These are phyloP conservation scores for Triticum urartu DNA, from an alignment of 176 grass and related monocot species.

Conservation along the genomic window DNA sequence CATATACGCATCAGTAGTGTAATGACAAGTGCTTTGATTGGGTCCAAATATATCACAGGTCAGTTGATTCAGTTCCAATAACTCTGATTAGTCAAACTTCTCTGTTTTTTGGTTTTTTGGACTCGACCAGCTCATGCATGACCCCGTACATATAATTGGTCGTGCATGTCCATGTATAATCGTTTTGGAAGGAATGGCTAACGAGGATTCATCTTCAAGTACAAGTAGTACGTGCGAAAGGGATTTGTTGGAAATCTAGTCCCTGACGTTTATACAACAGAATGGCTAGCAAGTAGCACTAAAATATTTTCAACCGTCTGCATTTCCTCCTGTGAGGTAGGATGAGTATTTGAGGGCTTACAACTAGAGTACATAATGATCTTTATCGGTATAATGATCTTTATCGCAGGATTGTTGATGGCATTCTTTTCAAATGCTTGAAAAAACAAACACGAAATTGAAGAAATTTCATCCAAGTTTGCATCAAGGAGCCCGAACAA, in stretches of 20 bases:
- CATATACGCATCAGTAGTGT: background rate
- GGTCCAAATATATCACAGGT: background rate
- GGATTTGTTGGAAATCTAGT: background rate
- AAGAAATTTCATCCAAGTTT: too few relatives aligned
- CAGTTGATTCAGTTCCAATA: background rate
- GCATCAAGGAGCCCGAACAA: too few relatives aligned
- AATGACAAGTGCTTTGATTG: background rate
- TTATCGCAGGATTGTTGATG: too few relatives aligned
- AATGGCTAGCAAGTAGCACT: background rate
- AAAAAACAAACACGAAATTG: too few relatives aligned
- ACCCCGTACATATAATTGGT: background rate
- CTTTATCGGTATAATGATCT: too few relatives aligned
- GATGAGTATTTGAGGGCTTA: too few relatives aligned
- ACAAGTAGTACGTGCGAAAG: background rate
- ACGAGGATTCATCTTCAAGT: background rate
- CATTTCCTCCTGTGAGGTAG: too few relatives aligned
- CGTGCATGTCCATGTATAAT: background rate
- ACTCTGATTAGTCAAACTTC: background rate
- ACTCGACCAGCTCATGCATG: background rate
- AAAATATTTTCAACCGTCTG: background rate
- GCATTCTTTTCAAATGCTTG: too few relatives aligned
- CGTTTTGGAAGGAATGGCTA: background rate
- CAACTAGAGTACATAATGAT: too few relatives aligned
- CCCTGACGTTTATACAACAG: background rate
- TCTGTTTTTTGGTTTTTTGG: background rate